Conservation (phyloP, 257 asterid species). For the Ilex aquifolium region DNA sequence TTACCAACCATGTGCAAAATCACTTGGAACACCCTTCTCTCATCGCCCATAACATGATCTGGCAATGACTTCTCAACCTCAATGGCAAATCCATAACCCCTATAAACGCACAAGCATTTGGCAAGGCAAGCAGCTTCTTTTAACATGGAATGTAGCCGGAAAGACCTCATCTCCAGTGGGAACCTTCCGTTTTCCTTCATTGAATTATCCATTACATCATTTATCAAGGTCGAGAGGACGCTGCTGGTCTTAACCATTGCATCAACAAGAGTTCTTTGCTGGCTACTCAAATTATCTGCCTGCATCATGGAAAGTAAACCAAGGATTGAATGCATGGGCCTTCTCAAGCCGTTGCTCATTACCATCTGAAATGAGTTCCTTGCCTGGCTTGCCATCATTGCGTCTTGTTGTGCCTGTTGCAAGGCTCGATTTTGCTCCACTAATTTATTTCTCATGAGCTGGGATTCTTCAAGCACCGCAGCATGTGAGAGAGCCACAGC, state of each 20-base stretch:
- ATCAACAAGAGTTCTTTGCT: constrained; percentile 61
- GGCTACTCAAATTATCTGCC: constrained; percentile 48
- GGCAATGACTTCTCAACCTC: constrained; percentile 76
- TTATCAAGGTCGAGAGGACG: constrained; percentile 62
- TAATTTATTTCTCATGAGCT: constrained; percentile 63
- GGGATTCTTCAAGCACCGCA: constrained; percentile 88
- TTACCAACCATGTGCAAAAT: constrained; percentile 83
- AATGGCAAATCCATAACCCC: constrained; percentile 47
- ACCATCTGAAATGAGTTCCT: constrained; percentile 71
- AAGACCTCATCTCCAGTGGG: constrained; percentile 55
- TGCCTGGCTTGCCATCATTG: constrained; percentile 80
- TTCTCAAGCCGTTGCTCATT: constrained; percentile 81
- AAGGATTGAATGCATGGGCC: constrained; percentile 84
- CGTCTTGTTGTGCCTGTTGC: constrained; percentile 75
- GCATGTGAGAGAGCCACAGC: constrained; percentile 97
- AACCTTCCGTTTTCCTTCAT: constrained; percentile 51
- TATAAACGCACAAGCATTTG: constrained; percentile 65
- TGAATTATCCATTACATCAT: constrained; percentile 73
- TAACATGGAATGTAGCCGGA: constrained; percentile 60
- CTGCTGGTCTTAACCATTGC: constrained; percentile 69
- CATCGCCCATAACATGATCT: constrained; percentile 85
- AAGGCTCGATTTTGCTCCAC: constrained; percentile 74
- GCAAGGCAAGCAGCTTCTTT: constrained; percentile 80
- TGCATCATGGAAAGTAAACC: constrained; percentile 76
- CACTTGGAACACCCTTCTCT: constrained; percentile 77